Evolutionary conservation across 225 moss, liverwort and hornwort genomes (phyloP).

Genomic region (Pseudoscleropodium purum): DNA sequence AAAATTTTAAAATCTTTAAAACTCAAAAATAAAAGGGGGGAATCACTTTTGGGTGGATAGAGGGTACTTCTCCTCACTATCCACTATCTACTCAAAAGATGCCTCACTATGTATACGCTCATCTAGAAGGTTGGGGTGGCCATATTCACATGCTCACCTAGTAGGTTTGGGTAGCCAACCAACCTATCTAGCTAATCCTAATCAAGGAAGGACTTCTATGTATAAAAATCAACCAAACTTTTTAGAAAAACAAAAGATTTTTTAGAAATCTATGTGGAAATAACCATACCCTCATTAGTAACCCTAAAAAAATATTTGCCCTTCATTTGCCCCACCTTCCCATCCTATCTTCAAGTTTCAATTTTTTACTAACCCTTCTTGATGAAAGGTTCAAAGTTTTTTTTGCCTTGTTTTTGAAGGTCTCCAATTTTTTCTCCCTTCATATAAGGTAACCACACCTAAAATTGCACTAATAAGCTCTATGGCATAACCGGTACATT

Average conservation of each 20-base stretch:
- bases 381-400: rapidly evolving
- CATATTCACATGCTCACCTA: rapidly evolving
- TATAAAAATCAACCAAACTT: too few relatives aligned
- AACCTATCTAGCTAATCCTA: rapidly evolving
- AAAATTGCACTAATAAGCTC: rapidly evolving
- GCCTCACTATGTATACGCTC: too few relatives aligned
- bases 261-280: rapidly evolving
- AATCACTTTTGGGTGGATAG: too few relatives aligned
- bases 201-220: rapidly evolving
- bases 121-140: too few relatives aligned
- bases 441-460: neutral
- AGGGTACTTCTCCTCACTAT: too few relatives aligned
- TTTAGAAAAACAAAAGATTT: rapidly evolving
- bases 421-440: neutral
- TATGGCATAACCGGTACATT: rapidly evolving
- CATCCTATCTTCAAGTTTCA: neutral
- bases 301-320: neutral
- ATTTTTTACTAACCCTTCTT: neutral
- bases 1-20: too few relatives aligned
- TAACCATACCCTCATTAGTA: neutral
- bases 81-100: too few relatives aligned
- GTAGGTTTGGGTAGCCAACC: rapidly evolving
- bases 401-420: neutral
- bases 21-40: too few relatives aligned
- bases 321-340: neutral